Percentiles rank a stretch among this genome's conserved stretches.
phyloP scores from a whole-genome alignment of 2,329 filamentous ascomycete genomes.

The Colletotrichum magnum region DNA sequence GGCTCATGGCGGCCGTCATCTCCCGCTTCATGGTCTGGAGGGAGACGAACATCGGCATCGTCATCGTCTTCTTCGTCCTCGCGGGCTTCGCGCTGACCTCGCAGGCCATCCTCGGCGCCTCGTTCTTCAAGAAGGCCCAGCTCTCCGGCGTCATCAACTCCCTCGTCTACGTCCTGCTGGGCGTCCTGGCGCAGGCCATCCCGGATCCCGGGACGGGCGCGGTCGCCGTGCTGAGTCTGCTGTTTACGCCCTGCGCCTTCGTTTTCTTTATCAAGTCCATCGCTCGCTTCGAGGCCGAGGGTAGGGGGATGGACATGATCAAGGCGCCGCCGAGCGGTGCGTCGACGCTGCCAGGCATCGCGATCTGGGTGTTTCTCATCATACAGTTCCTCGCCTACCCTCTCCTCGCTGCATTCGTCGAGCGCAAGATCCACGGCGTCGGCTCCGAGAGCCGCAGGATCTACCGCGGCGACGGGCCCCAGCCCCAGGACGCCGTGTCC shows the following conservation, averaged over 20 bases:
- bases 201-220: constrained; percentile 72
- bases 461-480: constrained; percentile 46
- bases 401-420: constrained; percentile 80
- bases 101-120: constrained; percentile 84
- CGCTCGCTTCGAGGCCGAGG: constrained; percentile 80
- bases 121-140: constrained; percentile 89
- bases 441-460: constrained; percentile 68
- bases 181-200: constrained; percentile 85
- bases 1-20: constrained; percentile 71
- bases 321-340: constrained; percentile 73
- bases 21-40: constrained; percentile 74
- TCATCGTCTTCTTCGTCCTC: constrained; percentile 82
- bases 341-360: constrained; percentile 80
- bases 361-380: constrained; percentile 82
- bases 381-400: constrained; percentile 86
- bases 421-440: constrained; percentile 66
- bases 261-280: constrained; percentile 83
- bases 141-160: constrained; percentile 86
- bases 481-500: constrained; percentile 72
- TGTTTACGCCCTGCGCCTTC: constrained; percentile 92
- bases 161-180: constrained; percentile 80
- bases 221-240: constrained; percentile 78
- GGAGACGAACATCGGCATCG: constrained; percentile 73
- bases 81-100: constrained; percentile 82
- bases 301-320: constrained; percentile 72